phyloP scores from a whole-genome alignment of 352 stramenopile genomes.

The Phytophthora melonis region DNA sequence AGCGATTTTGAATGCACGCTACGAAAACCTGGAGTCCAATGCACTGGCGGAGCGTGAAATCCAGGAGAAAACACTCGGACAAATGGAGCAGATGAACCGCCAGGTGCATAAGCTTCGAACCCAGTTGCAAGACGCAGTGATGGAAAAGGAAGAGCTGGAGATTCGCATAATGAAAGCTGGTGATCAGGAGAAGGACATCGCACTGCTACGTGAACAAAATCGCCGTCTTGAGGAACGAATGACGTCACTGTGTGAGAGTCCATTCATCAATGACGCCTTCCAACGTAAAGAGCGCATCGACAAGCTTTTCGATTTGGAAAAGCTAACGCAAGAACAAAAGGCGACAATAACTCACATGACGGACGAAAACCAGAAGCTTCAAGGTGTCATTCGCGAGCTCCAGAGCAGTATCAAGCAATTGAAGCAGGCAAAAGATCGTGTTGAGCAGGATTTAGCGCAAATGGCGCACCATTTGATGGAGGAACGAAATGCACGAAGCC shows the following conservation, averaged over 20 bases:
- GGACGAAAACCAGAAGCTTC: conserved; percentile 84
- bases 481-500: conserved; percentile 57
- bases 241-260: conserved; percentile 92
- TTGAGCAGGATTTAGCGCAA: conserved; percentile 71
- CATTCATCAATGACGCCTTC: conserved; percentile 94
- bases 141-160: conserved; percentile 87
- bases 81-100: conserved; percentile 93
- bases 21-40: conserved; percentile 91
- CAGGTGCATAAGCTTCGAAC: conserved; percentile 90
- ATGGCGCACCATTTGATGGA: conserved; percentile 77
- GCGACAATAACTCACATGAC: conserved; percentile 70
- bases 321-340: conserved; percentile 82
- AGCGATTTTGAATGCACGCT: conserved; percentile 87
- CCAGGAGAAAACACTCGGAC: conserved; percentile 88
- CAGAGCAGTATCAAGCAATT: conserved; percentile 86
- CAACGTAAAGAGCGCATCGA: conserved; percentile 88
- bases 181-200: conserved; percentile 87
- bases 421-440: conserved; percentile 76
- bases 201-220: conserved; percentile 82
- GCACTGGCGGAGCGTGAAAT: conserved; percentile 84
- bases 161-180: conserved; percentile 60
- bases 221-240: conserved; percentile 91
- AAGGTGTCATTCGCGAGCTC: conserved; percentile 82
- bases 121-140: conserved; percentile 77
- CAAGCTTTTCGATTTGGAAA: conserved; percentile 89